Evolutionary conservation across 2,329 filamentous ascomycete genomes (phyloP).

Genomic region (Arthrobotrys sinensis): DNA sequence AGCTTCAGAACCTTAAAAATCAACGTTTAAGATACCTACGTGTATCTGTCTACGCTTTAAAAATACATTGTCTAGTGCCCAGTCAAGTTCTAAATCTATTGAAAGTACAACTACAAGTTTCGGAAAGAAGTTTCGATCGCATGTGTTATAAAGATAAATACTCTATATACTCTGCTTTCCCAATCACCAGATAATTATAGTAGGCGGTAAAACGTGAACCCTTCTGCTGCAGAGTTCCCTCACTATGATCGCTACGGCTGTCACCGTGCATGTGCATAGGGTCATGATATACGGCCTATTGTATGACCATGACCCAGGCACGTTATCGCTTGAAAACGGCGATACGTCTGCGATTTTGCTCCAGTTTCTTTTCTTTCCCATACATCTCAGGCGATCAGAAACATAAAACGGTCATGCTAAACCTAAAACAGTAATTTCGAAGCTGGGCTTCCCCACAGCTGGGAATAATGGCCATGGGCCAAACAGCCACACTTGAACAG

Average conservation of each 20-base stretch:
- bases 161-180: too few relatives aligned
- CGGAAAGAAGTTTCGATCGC: too few relatives aligned
- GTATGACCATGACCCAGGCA: conserved; percentile 11
- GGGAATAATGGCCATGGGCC: conserved; percentile 7
- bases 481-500: conserved; percentile 21
- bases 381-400: conserved; percentile 41
- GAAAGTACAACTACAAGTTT: too few relatives aligned
- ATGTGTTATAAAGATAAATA: too few relatives aligned
- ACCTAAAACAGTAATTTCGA: conserved; percentile 29
- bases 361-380: conserved; percentile 40
- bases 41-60: too few relatives aligned
- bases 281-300: conserved; percentile 7
- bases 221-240: not conserved
- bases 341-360: conserved; percentile 30
- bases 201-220: too few relatives aligned
- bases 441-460: conserved; percentile 16
- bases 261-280: conserved; percentile 40
- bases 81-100: too few relatives aligned
- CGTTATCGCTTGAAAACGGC: conserved; percentile 26
- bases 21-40: too few relatives aligned
- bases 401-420: conserved; percentile 50
- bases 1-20: too few relatives aligned
- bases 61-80: too few relatives aligned
- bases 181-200: too few relatives aligned
- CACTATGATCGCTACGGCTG: conserved; percentile 32